Evolutionary conservation across 1,284 basidiomycete species (phyloP).

Genomic region (Veloboletus limbatus): DNA sequence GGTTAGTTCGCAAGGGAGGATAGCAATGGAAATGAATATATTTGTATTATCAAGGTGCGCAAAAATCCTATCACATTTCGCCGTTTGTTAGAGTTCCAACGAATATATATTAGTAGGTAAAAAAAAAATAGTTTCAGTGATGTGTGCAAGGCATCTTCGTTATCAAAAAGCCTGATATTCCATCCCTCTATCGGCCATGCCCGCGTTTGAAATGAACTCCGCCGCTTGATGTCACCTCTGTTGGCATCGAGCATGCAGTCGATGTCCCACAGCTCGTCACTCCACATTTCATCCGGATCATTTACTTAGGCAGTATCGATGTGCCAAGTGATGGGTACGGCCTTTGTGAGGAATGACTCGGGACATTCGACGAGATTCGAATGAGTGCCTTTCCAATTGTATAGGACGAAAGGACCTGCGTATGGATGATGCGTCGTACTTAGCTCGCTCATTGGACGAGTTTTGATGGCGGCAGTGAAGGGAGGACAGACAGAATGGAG

Average conservation of each 20-base stretch:
- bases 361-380: constrained; percentile 77
- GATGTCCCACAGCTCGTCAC: constrained; percentile 93
- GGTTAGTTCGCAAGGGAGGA: too few relatives aligned
- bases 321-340: constrained; percentile 81
- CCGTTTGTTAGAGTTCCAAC: too few relatives aligned
- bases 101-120: too few relatives aligned
- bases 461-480: constrained; percentile 15
- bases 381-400: constrained; percentile 92
- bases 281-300: constrained; percentile 92
- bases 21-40: too few relatives aligned
- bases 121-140: too few relatives aligned
- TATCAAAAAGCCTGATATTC: constrained; percentile 92
- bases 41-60: too few relatives aligned
- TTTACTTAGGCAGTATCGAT: constrained; percentile 91
- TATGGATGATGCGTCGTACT: constrained; percentile 83
- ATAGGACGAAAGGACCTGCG: constrained; percentile 75
- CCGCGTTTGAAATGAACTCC: constrained; percentile 98
- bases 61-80: too few relatives aligned
- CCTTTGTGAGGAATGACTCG: constrained; percentile 48
- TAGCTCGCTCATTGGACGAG: constrained; percentile 78
- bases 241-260: constrained; percentile 53
- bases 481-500: constrained; percentile 28
- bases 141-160: constrained; percentile 67
- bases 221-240: constrained; percentile 41
- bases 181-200: constrained; percentile 95